phyloP scores from a whole-genome alignment of 2,329 filamentous ascomycete genomes.

The Rachicladosporium sp. region DNA sequence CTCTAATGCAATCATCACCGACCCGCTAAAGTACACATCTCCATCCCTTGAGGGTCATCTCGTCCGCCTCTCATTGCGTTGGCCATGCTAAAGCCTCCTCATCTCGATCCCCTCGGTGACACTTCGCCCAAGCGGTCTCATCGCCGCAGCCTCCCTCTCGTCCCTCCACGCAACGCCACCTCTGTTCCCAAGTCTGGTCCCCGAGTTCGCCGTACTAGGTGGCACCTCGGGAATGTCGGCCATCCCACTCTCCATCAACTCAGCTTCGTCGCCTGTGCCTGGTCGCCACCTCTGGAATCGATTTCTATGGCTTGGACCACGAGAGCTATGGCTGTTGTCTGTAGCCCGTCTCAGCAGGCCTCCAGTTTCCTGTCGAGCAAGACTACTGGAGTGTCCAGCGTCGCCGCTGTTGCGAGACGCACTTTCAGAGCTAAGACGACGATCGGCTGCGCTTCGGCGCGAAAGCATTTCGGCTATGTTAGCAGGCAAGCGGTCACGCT shows the following conservation, averaged over 20 bases:
- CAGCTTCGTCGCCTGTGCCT: slow-evolving; percentile 15
- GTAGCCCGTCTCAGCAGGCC: slow-evolving; percentile 19
- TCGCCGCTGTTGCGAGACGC: slow-evolving; percentile 12
- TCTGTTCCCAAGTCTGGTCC: too few species aligned
- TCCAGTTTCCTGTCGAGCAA: slow-evolving; percentile 6
- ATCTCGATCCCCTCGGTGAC: too few species aligned
- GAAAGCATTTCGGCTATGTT: slow-evolving; percentile 25
- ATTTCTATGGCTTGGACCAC: slow-evolving; percentile 39
- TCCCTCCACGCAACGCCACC: too few species aligned
- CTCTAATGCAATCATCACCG: too few species aligned
- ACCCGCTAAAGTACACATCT: too few species aligned
- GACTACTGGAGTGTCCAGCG: too few species aligned
- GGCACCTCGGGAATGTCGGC: slow-evolving; percentile 24
- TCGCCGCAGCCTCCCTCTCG: too few species aligned
- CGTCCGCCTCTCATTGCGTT: too few species aligned
- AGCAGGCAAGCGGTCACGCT: slow-evolving; percentile 30
- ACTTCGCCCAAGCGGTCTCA: too few species aligned
- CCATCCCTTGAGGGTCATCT: too few species aligned
- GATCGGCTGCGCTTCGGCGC: slow-evolving; percentile 11
- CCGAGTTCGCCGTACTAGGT: too few species aligned
- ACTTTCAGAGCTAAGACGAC: slow-evolving; percentile 8
- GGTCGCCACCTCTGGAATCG: slow-evolving; percentile 32
- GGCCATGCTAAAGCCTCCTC: too few species aligned
- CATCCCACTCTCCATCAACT: slow-evolving; percentile 25
- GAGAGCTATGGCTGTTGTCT: slow-evolving; percentile 12